These are phyloP conservation scores for Eleusine coracana DNA, from an alignment of 176 grass and related monocot species.

Conservation along the genomic window DNA sequence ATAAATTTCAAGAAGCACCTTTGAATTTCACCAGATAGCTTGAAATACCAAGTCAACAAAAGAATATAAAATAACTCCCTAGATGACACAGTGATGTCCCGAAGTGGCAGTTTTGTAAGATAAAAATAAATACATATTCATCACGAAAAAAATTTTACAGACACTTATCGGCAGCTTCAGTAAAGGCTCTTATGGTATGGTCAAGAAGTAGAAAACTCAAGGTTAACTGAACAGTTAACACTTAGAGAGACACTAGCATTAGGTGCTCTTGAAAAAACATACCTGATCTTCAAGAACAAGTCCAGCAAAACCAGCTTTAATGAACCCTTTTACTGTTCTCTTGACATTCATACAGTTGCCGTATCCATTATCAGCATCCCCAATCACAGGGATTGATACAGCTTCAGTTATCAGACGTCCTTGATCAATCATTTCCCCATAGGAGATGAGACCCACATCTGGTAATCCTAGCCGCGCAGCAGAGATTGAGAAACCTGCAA, in stretches of 20 bases:
- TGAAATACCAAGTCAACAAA: too few species aligned
- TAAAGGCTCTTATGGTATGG: neutral
- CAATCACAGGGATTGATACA: constrained; percentile 82
- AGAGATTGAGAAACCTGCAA: constrained; percentile 88
- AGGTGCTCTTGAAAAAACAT: neutral
- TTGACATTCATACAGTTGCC: constrained; percentile 96
- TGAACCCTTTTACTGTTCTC: constrained; percentile 93
- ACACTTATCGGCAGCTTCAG: too few species aligned
- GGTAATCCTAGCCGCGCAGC: constrained; percentile 83
- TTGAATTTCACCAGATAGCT: too few species aligned
- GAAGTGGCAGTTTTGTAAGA: too few species aligned
- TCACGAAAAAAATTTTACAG: too few species aligned
- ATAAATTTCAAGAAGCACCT: too few species aligned
- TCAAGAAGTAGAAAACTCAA: neutral
- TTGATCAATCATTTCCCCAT: constrained; percentile 95
- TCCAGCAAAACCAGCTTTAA: constrained; percentile 94
- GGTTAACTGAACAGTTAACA: neutral
- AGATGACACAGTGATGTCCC: too few species aligned
- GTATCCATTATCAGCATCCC: constrained; percentile 96
- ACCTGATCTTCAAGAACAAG: constrained; percentile 99
- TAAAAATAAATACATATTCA: too few species aligned
- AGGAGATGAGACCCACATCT: constrained; percentile 96
- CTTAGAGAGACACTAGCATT: neutral
- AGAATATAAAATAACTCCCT: too few species aligned
- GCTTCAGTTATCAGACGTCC: constrained; percentile 79